Conservation (phyloP, 2,329 filamentous ascomycete species). For the Hypoxylon rubiginosum region DNA sequence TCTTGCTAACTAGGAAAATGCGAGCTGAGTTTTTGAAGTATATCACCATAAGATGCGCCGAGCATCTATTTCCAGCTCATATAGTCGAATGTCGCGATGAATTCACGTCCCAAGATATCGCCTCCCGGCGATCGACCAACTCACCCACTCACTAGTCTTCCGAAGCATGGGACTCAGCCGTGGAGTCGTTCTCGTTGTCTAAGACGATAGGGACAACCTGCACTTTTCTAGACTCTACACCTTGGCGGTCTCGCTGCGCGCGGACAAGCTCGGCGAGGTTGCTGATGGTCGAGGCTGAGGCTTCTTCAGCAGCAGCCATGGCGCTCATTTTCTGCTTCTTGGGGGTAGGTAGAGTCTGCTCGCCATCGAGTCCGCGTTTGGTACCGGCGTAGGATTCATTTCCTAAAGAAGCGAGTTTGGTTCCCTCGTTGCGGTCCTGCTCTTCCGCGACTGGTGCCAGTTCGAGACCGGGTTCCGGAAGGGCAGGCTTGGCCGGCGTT, state of each 20-base stretch:
- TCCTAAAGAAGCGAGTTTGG: neutral
- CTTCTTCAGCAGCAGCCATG: neutral
- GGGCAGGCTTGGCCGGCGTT: neutral
- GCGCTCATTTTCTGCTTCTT: slow-evolving; percentile 2
- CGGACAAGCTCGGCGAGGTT: neutral
- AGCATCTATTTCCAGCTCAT: too few species aligned
- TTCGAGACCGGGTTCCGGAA: neutral
- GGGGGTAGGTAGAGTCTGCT: neutral
- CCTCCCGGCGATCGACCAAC: neutral
- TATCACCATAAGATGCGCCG: too few species aligned
- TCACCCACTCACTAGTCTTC: neutral
- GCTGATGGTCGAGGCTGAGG: neutral
- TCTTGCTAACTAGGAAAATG: too few species aligned
- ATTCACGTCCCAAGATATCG: too few species aligned
- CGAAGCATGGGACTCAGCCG: neutral
- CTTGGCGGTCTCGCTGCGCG: neutral
- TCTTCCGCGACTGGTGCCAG: too few species aligned
- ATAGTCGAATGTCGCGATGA: too few species aligned
- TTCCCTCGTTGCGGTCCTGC: neutral
- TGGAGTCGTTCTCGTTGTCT: neutral
- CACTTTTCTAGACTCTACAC: too few species aligned
- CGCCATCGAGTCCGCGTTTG: neutral
- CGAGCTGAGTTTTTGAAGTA: too few species aligned
- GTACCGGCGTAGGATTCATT: neutral
- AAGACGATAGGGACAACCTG: too few species aligned